Evolutionary conservation across 164 flowering plant species (phyloP).

Genomic region (Chimonanthus praecox): DNA sequence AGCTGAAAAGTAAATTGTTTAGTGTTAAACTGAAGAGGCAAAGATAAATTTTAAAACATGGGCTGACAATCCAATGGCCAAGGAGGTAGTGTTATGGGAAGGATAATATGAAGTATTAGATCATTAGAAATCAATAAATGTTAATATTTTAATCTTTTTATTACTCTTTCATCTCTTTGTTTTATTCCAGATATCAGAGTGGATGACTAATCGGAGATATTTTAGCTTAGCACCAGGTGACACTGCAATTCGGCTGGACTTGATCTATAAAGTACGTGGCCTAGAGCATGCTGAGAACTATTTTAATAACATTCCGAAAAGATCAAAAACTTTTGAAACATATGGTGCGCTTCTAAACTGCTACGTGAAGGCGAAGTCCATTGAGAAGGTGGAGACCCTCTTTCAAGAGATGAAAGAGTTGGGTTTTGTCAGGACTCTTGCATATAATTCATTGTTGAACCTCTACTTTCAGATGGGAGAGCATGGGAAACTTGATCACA

Average conservation of each 20-base stretch:
- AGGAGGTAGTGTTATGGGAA: too few species aligned
- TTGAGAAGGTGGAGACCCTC: conserved; percentile 40
- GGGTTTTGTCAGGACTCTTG: conserved; percentile 15
- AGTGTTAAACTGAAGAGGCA: too few species aligned
- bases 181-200: conserved; percentile 36
- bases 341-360: conserved; percentile 39
- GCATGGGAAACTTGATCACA: conserved; percentile 27
- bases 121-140: too few species aligned
- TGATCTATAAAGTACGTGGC: conserved; percentile 36
- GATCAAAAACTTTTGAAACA: conserved; percentile 9
- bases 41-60: too few species aligned
- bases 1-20: too few species aligned
- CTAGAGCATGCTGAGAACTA: conserved; percentile 33
- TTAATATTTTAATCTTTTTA: too few species aligned
- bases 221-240: conserved; percentile 14
- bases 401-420: conserved; percentile 28
- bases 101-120: too few species aligned
- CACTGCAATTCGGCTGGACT: conserved; percentile 22
- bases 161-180: not conserved
- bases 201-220: conserved; percentile 35
- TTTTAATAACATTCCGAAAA: conserved; percentile 24
- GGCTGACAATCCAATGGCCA: too few species aligned
- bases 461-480: conserved; percentile 28
- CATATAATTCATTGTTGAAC: conserved; percentile 32
- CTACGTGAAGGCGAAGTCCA: conserved; percentile 21